These are phyloP conservation scores for Phoma herbarum DNA, from an alignment of 2,329 filamentous ascomycete species.

Conservation along the genomic window DNA sequence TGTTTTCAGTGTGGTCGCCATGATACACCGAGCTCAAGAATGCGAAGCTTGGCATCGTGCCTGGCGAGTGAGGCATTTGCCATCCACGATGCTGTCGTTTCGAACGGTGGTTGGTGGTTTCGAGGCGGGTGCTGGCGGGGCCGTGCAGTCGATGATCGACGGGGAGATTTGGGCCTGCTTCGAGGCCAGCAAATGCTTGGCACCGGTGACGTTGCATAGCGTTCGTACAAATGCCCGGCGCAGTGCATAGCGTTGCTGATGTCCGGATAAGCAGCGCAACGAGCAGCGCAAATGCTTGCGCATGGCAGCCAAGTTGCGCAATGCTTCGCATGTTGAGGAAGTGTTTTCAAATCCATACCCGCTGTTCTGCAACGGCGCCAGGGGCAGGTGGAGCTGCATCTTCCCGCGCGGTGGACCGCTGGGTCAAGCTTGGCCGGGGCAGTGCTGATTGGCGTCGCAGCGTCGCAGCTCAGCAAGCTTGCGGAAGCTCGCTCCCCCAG, in stretches of 20 bases:
- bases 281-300: slow-evolving; percentile 13
- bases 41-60: slow-evolving; percentile 8
- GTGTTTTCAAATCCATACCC: slow-evolving; percentile 8
- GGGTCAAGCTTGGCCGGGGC: slow-evolving; percentile 20
- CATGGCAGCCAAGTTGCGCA: slow-evolving; percentile 1
- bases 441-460: slow-evolving; percentile 17
- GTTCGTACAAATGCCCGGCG: neutral
- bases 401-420: slow-evolving; percentile 13
- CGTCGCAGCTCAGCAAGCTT: slow-evolving; percentile 12
- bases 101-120: slow-evolving; percentile 11
- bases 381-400: slow-evolving; percentile 21
- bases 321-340: slow-evolving; percentile 7
- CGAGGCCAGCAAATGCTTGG: slow-evolving; percentile 12
- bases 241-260: slow-evolving; percentile 5
- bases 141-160: slow-evolving; percentile 18
- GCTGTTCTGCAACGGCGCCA: slow-evolving; percentile 25
- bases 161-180: slow-evolving; percentile 1
- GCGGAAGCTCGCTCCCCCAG: slow-evolving; percentile 17
- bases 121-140: slow-evolving; percentile 8
- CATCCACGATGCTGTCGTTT: neutral
- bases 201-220: slow-evolving; percentile 9
- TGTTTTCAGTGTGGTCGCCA: neutral
- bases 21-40: neutral
- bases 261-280: slow-evolving; percentile 13
- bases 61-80: slow-evolving; percentile 9